Base-by-base conservation (phyloP, 805 yeast species). In the Saccharomycopsis capsularis region DNA sequence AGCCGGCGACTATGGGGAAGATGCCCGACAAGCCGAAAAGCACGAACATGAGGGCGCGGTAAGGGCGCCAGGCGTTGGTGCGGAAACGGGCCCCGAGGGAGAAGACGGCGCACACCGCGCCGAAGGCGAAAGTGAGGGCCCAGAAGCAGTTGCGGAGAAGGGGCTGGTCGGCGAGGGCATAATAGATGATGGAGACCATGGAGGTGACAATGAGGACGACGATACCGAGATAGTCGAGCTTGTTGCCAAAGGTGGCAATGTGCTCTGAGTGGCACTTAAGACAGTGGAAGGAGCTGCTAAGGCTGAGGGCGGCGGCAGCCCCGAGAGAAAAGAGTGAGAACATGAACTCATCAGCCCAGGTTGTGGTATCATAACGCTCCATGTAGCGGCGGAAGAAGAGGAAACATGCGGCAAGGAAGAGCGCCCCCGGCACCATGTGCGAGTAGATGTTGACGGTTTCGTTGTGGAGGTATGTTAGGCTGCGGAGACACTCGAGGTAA, bases 21-120 rank as follows among this genome's bases (percentile, higher is more conserved):
- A 76, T 70, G 0, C 93, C 91, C 1, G 88, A 78, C 19, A 87
- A 68, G 0, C 96, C 96, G 66, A 90, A 89, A 2, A 74, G 57
- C 6, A 89, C 81, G 64, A 89, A 89, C 78, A 89, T 78, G 1
- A 73, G 55, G 0, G 96, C 91, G 46, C 97, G 69, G 49, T 76
- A 75, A 1, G 90, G 80, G 34, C 96, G 74, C 81, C 86, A 88
- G 27, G 69, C 73, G 3, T 83, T 75, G 3, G 82, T 64, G n/a
- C 87, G 70, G 60, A 90, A 89, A 52, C 70, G 72, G 3, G 82
- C 80, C 48, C 76, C 71, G 52, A 87, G 65, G 0, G 93, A 83
- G 30, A 85, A 70, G 0, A 72, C 59, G 0, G 83, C 73, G 57
- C 95, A 87, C 1, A 74, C 63, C 0, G 66, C 35, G 0, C 95